phyloP scores from a whole-genome alignment of 306 rosid genomes.

The Albizia julibrissin region DNA sequence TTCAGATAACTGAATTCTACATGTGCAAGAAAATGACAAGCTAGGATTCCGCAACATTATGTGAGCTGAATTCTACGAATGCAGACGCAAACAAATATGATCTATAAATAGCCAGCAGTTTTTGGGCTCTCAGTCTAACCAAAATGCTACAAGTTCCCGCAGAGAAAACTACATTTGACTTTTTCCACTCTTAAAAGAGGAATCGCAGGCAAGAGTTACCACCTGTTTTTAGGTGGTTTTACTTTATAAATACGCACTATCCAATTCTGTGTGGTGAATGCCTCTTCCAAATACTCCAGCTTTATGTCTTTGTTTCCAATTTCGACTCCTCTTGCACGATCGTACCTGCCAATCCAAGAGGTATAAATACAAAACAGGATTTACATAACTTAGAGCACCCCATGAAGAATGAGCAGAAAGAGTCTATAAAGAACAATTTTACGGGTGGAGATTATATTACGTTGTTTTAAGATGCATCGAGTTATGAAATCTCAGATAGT shows the following conservation, averaged over 20 bases:
- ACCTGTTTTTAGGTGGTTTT: slow-evolving; percentile 96
- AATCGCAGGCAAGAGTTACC: slow-evolving; percentile 46
- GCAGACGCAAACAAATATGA: slow-evolving; percentile 21
- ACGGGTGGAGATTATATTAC: neutral
- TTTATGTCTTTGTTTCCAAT: slow-evolving; percentile 96
- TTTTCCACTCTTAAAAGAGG: neutral
- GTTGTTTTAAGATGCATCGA: neutral
- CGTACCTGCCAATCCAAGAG: slow-evolving; percentile 61
- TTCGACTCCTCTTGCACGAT: slow-evolving; percentile 99
- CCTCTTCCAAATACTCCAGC: slow-evolving; percentile 97
- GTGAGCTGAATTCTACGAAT: slow-evolving; percentile 44
- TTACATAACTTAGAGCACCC: neutral
- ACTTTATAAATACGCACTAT: slow-evolving; percentile 99
- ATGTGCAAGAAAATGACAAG: neutral
- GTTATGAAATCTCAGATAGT: neutral
- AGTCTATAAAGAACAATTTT: neutral
- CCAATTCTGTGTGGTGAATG: slow-evolving; percentile 95
- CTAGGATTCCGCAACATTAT: neutral
- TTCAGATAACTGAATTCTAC: neutral
- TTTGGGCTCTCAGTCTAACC: slow-evolving; percentile 43
- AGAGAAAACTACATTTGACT: slow-evolving; percentile 9
- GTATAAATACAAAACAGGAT: neutral
- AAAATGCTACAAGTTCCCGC: slow-evolving; percentile 48
- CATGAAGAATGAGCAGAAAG: neutral
- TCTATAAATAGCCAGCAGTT: slow-evolving; percentile 34